These are phyloP conservation scores for Ganoderma multipileum DNA, from an alignment of 1,284 basidiomycete genomes.

Conservation along the genomic window DNA sequence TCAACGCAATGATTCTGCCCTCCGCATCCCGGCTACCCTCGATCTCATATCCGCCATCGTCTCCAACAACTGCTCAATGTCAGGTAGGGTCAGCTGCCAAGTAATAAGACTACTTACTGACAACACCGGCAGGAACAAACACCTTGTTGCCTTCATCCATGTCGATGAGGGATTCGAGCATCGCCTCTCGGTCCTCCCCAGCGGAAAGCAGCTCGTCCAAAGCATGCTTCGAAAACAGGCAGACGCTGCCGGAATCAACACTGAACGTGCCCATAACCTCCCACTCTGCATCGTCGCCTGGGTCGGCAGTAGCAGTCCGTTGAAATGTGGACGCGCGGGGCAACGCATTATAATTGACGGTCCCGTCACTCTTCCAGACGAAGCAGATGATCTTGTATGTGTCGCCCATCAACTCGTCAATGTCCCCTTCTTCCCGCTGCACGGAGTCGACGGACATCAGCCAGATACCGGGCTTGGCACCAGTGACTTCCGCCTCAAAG, in stretches of 20 bases:
- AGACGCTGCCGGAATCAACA: background rate
- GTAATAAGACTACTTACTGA: background rate
- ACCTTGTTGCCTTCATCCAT: background rate
- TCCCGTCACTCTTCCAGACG: background rate
- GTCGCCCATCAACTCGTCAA: background rate
- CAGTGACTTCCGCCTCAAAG: slow-evolving; percentile 20
- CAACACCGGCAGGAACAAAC: background rate
- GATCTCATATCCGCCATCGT: background rate
- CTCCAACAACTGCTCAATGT: background rate
- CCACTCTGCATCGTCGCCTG: background rate
- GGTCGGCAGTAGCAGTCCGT: background rate
- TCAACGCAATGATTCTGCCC: background rate
- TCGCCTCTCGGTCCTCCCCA: background rate
- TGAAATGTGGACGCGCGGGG: background rate
- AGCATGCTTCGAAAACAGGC: background rate
- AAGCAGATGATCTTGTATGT: background rate
- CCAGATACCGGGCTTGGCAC: slow-evolving; percentile 23
- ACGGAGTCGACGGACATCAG: slow-evolving; percentile 7
- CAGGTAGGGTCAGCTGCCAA: background rate
- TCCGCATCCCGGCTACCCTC: background rate
- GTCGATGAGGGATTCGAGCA: background rate
- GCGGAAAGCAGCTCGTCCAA: background rate
- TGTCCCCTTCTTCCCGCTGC: background rate
- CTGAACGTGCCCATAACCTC: background rate
- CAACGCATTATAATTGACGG: background rate